Evolutionary conservation across 2,329 filamentous ascomycete genomes (phyloP).

Genomic region (Aspergillus neoniger): DNA sequence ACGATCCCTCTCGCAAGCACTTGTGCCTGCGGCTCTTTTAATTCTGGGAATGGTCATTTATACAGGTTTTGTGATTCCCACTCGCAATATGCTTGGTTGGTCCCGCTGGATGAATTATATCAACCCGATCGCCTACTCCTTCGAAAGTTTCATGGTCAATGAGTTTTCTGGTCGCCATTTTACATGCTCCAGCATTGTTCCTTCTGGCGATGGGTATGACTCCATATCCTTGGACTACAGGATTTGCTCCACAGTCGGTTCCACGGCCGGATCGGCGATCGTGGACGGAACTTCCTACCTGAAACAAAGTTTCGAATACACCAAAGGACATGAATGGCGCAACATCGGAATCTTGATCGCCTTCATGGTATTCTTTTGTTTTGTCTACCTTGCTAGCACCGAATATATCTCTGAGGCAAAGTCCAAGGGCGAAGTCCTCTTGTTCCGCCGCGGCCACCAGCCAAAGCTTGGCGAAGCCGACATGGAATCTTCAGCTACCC

Average conservation of each 20-base stretch:
- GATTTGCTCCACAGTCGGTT: conserved; percentile 61
- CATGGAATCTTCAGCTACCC: background rate
- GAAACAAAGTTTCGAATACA: conserved; percentile 57
- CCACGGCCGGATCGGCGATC: conserved; percentile 52
- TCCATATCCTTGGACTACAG: conserved; percentile 36
- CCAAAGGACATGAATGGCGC: conserved; percentile 60
- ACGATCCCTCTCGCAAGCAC: conserved; percentile 59
- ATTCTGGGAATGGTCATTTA: conserved; percentile 44
- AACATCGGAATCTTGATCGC: conserved; percentile 69
- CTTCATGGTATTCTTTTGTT: conserved; percentile 61
- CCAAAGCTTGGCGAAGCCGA: background rate
- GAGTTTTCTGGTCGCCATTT: conserved; percentile 70
- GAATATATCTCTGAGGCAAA: conserved; percentile 59
- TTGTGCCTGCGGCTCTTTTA: conserved; percentile 55
- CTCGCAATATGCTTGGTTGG: conserved; percentile 69
- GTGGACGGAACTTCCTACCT: conserved; percentile 65
- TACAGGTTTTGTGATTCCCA: conserved; percentile 45
- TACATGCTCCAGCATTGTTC: conserved; percentile 47
- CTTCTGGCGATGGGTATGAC: conserved; percentile 43
- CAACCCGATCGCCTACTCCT: conserved; percentile 74
- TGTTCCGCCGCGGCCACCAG: conserved; percentile 62
- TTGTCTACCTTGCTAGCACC: conserved; percentile 54
- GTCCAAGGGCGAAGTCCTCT: conserved; percentile 72
- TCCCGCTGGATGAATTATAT: conserved; percentile 78
- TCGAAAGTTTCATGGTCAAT: conserved; percentile 78